Percentiles rank a stretch among this genome's conserved stretches.
Evolutionary conservation across 23 red algal genomes (phyloP).

Genomic region (Chondrus crispus): DNA sequence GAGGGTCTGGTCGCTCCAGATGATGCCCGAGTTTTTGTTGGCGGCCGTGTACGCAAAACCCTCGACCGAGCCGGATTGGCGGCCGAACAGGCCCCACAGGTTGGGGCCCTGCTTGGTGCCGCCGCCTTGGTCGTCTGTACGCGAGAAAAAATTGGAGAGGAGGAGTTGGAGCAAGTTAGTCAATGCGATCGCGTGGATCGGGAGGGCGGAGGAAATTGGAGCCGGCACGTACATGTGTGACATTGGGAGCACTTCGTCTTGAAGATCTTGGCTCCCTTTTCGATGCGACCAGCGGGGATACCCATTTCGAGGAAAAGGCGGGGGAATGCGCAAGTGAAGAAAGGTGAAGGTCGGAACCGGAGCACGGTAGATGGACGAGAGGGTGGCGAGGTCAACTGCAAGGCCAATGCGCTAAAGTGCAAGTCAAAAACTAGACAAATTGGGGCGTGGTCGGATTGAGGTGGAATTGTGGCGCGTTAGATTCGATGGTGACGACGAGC

Average conservation of each 20-base stretch:
- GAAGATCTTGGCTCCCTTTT: conserved; percentile 98
- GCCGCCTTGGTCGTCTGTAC: conserved; percentile 58
- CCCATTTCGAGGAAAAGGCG: too few species aligned
- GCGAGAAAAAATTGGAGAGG: not conserved
- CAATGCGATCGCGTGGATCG: not conserved
- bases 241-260: conserved; percentile 99
- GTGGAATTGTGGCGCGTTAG: too few species aligned
- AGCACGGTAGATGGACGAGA: too few species aligned
- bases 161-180: not conserved
- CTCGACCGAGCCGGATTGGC: conserved; percentile 78
- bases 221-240: conserved; percentile 76
- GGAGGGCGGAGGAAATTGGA: not conserved
- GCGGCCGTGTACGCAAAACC: conserved; percentile 96
- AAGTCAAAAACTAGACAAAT: too few species aligned
- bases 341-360: too few species aligned
- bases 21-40: conserved; percentile 98
- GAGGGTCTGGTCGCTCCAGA: conserved; percentile 91
- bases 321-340: too few species aligned
- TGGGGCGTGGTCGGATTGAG: too few species aligned
- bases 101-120: conserved; percentile 96
- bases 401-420: too few species aligned
- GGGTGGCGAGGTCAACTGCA: too few species aligned
- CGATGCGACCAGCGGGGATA: conserved; percentile 25
- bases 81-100: conserved; percentile 93
- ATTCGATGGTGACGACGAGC: too few species aligned